phyloP scores from a whole-genome alignment of 805 yeast genomes.

The Cyberlindnera mrakii region DNA sequence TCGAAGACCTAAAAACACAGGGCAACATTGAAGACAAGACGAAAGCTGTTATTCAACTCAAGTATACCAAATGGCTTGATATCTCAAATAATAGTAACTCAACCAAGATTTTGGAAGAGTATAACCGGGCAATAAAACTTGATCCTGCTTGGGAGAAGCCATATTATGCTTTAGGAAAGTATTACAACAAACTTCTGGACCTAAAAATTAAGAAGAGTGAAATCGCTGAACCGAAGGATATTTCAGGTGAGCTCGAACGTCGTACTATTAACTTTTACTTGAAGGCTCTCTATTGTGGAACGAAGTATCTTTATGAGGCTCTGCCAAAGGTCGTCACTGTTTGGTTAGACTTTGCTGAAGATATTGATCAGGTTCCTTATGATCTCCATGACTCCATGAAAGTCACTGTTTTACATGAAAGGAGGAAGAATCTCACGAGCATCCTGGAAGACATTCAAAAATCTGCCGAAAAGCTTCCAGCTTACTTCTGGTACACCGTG shows the following conservation, averaged over 20 bases:
- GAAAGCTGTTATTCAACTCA: conserved; percentile 47
- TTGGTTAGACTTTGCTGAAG: conserved; percentile 74
- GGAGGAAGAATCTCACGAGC: conserved; percentile 34
- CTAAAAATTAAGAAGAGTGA: conserved; percentile 36
- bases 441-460: conserved; percentile 44
- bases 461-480: conserved; percentile 40
- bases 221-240: conserved; percentile 21
- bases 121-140: conserved; percentile 48
- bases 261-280: conserved; percentile 51
- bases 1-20: conserved; percentile 35
- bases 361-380: conserved; percentile 18
- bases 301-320: conserved; percentile 69
- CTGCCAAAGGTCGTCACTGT: conserved; percentile 84
- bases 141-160: conserved; percentile 70
- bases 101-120: conserved; percentile 63
- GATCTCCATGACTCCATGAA: conserved; percentile 12
- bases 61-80: conserved; percentile 86
- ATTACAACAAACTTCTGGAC: conserved; percentile 71
- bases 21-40: conserved; percentile 20
- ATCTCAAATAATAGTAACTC: conserved; percentile 78
- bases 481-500: conserved; percentile 71
- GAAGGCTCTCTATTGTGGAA: conserved; percentile 54
- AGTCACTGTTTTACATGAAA: conserved; percentile 15
- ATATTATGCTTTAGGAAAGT: conserved; percentile 72
- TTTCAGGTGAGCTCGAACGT: conserved; percentile 47